A percentile compares a stretch with the other conserved stretches of the same genome.
Evolutionary conservation across 2,329 filamentous ascomycete genomes (phyloP).

Genomic region (Saccharata proteae): DNA sequence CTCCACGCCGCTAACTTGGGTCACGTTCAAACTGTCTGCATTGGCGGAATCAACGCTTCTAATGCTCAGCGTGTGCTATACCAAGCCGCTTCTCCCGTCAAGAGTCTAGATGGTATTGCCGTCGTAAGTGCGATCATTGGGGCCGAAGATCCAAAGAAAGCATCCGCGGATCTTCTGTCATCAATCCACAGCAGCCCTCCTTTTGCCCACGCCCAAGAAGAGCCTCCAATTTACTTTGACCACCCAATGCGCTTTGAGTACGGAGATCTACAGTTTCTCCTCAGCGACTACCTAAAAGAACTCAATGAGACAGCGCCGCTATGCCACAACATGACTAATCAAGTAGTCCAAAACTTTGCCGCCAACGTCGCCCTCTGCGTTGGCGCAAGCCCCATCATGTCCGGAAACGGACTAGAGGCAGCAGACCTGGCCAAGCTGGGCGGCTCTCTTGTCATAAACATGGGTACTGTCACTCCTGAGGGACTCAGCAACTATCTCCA

Average conservation of each 20-base stretch:
- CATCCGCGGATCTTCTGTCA: slow-evolving; percentile 46
- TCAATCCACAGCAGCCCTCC: slow-evolving; percentile 46
- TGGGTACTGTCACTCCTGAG: slow-evolving; percentile 79
- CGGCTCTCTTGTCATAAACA: slow-evolving; percentile 79
- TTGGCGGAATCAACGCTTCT: slow-evolving; percentile 71
- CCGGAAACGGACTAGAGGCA: slow-evolving; percentile 73
- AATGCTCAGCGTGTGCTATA: slow-evolving; percentile 66
- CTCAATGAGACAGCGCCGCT: slow-evolving; percentile 57
- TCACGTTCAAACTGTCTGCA: slow-evolving; percentile 52
- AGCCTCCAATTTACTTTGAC: no score
- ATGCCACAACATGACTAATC: slow-evolving; percentile 94
- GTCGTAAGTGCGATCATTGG: slow-evolving; percentile 83
- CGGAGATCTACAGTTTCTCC: no score
- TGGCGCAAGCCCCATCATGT: slow-evolving; percentile 83
- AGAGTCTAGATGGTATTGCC: slow-evolving; percentile 66
- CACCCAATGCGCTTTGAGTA: no score
- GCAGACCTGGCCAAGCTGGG: slow-evolving; percentile 64
- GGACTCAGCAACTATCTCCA: slow-evolving; percentile 58
- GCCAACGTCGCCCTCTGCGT: slow-evolving; percentile 79
- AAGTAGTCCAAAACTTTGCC: slow-evolving; percentile 89
- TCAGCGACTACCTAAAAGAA: slow-evolving; percentile 45
- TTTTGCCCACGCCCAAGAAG: no score
- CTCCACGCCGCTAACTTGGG: slow-evolving; percentile 36
- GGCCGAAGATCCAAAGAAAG: slow-evolving; percentile 52
- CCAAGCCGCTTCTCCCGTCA: slow-evolving; percentile 47